Percentiles rank a stretch among this genome's conserved stretches.
Conservation (phyloP, 106 monocot species). For the Apostasia ramifera region DNA sequence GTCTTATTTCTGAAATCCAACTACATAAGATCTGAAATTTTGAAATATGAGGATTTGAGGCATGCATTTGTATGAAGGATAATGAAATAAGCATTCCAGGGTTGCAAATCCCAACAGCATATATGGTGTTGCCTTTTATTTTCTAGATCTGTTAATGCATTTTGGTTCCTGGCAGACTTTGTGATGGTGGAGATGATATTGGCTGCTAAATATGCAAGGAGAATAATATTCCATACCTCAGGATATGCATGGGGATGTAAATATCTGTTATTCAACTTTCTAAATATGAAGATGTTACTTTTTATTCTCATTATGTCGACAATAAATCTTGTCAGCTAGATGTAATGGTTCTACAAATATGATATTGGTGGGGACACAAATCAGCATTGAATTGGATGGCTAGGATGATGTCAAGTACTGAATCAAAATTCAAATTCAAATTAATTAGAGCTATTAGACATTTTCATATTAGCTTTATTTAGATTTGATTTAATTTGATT, state of each 20-base stretch:
- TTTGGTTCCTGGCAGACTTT: constrained; percentile 75
- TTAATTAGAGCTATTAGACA: too few relatives aligned
- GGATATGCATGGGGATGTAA: constrained; percentile 87
- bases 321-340: too few relatives aligned
- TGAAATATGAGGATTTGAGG: not conserved
- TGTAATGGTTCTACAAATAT: too few relatives aligned
- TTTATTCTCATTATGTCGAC: not conserved
- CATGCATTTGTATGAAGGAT: not conserved
- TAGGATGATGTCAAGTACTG: too few relatives aligned
- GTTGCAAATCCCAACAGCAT: too few relatives aligned
- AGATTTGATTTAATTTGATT: too few relatives aligned
- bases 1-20: too few relatives aligned
- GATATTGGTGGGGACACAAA: too few relatives aligned
- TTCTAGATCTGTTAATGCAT: constrained; percentile 58
- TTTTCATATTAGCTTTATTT: too few relatives aligned
- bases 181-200: constrained; percentile 88
- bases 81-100: too few relatives aligned
- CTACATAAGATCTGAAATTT: not conserved
- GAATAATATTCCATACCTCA: constrained; percentile 67
- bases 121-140: constrained; percentile 5
- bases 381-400: too few relatives aligned
- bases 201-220: constrained; percentile 80
- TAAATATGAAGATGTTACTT: constrained; percentile 34
- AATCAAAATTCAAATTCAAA: too few relatives aligned
- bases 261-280: constrained; percentile 76